Conservation (phyloP, 148 eudicot genomes). For the Nepenthes mirabilis region DNA sequence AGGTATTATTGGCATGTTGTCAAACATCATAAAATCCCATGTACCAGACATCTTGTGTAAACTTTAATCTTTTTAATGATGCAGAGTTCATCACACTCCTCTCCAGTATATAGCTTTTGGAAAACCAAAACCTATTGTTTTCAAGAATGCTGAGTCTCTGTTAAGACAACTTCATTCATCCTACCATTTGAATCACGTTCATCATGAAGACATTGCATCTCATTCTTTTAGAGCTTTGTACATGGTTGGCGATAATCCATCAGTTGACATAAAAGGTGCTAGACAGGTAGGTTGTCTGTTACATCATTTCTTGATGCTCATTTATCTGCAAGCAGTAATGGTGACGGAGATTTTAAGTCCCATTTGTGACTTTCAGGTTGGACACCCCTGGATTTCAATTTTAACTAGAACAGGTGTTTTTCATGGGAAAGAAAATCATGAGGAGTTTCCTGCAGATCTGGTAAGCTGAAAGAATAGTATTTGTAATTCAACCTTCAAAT, state of each 20-base stretch:
- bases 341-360: not conserved
- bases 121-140: slow-evolving; percentile 45
- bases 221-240: slow-evolving; percentile 32
- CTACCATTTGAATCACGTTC: slow-evolving; percentile 5
- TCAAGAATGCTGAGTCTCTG: slow-evolving; percentile 33
- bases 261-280: slow-evolving; percentile 48
- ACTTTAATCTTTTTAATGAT: slow-evolving; percentile 4
- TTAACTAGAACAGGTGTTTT: slow-evolving; percentile 48
- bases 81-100: slow-evolving; percentile 36
- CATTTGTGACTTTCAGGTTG: slow-evolving; percentile 19
- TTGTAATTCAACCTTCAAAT: not conserved
- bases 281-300: slow-evolving; percentile 18
- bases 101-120: slow-evolving; percentile 32
- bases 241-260: slow-evolving; percentile 54
- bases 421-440: slow-evolving; percentile 27
- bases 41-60: not conserved
- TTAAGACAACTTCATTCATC: slow-evolving; percentile 22
- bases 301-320: not conserved
- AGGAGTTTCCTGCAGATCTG: slow-evolving; percentile 36
- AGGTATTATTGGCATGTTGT: not conserved
- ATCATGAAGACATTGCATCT: slow-evolving; percentile 2
- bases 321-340: not conserved
- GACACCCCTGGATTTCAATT: slow-evolving; percentile 47
- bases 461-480: slow-evolving; percentile 10
- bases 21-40: not conserved